Conservation (phyloP, 1,284 basidiomycete species). For the Chondrostereum purpureum region DNA sequence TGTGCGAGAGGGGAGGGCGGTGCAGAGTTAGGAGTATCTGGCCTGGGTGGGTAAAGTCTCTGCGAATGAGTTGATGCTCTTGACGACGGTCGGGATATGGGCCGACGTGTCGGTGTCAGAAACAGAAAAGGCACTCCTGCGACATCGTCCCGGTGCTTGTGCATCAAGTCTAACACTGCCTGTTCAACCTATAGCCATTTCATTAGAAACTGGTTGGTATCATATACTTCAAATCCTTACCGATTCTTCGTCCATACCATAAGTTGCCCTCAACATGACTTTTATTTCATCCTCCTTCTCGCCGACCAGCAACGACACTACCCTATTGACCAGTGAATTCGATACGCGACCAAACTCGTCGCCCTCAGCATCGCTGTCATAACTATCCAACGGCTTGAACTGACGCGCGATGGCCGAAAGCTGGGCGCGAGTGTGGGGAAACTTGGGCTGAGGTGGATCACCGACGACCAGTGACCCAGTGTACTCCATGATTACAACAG, state of each 20-base stretch:
- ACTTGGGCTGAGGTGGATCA: slow-evolving; percentile 28
- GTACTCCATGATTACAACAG: background rate
- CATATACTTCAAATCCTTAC: no score
- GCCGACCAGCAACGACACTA: slow-evolving; percentile 66
- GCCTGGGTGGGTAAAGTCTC: slow-evolving; percentile 52
- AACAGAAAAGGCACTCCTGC: slow-evolving; percentile 78
- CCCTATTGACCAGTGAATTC: slow-evolving; percentile 54
- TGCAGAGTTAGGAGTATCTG: slow-evolving; percentile 67
- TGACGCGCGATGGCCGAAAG: slow-evolving; percentile 65
- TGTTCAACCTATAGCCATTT: slow-evolving; percentile 67
- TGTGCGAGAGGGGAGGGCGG: slow-evolving; percentile 64
- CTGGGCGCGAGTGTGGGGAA: slow-evolving; percentile 75
- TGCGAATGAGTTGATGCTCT: slow-evolving; percentile 67
- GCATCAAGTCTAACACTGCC: slow-evolving; percentile 78
- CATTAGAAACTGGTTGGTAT: slow-evolving; percentile 12
- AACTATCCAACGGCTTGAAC: slow-evolving; percentile 48
- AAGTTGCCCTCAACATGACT: slow-evolving; percentile 60
- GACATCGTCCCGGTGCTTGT: slow-evolving; percentile 77
- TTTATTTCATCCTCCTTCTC: slow-evolving; percentile 87
- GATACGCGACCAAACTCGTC: slow-evolving; percentile 50
- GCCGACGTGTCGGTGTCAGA: slow-evolving; percentile 70
- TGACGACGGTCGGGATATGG: slow-evolving; percentile 75
- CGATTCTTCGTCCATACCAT: slow-evolving; percentile 69
- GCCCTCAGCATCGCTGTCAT: slow-evolving; percentile 50
- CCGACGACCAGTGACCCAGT: background rate